phyloP scores from a whole-genome alignment of 495 filamentous ascomycete genomes.

The Durotheca rogersii region DNA sequence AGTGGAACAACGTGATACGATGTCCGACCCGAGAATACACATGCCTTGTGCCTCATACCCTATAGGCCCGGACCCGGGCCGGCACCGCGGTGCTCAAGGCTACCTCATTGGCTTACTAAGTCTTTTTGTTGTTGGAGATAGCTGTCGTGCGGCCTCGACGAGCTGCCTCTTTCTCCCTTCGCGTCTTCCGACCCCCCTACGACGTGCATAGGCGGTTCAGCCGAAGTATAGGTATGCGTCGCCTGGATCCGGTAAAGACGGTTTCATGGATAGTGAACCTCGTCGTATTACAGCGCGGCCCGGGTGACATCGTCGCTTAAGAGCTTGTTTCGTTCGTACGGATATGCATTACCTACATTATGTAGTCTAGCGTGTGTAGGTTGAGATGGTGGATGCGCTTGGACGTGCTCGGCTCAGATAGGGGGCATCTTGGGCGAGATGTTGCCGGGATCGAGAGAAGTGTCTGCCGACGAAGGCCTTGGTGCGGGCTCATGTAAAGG shows the following conservation, averaged over 20 bases:
- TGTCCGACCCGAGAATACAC: too few species aligned
- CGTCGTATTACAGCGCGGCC: slow-evolving; percentile 21
- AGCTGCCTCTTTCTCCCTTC: background rate
- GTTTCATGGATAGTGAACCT: slow-evolving; percentile 23
- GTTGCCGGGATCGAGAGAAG: background rate
- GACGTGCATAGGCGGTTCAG: background rate
- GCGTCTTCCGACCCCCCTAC: background rate
- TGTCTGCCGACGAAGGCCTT: too few species aligned
- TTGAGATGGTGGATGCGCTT: too few species aligned
- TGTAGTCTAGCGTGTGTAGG: too few species aligned
- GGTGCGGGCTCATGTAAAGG: too few species aligned
- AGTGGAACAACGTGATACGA: too few species aligned
- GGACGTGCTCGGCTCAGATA: too few species aligned
- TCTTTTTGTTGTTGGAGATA: too few species aligned
- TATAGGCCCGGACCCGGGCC: too few species aligned
- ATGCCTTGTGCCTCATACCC: too few species aligned
- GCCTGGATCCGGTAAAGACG: slow-evolving; percentile 4
- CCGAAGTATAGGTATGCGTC: slow-evolving; percentile 8
- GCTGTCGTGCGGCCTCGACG: background rate
- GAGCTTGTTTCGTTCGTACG: slow-evolving; percentile 1
- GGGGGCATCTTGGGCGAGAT: too few species aligned
- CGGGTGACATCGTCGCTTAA: slow-evolving; percentile 14
- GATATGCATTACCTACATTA: background rate
- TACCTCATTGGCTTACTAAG: background rate
- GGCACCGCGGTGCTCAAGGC: too few species aligned